Evolutionary conservation across 257 asterid species (phyloP).

Genomic region (Solanum paucissectum): DNA sequence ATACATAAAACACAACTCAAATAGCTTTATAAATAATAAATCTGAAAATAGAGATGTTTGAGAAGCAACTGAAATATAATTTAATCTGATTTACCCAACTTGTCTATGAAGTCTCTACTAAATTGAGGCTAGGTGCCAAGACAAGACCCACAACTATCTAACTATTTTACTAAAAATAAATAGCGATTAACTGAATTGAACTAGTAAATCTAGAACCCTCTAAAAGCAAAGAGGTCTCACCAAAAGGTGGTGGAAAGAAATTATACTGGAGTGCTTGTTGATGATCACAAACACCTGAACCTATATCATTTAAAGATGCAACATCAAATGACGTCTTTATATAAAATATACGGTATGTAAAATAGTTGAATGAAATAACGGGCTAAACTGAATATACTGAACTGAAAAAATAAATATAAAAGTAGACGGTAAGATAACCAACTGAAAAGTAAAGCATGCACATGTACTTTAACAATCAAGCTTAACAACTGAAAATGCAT

Average conservation of each 20-base stretch:
- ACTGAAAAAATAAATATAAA: too few relatives aligned
- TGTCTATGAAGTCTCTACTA: background rate
- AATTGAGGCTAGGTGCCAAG: too few relatives aligned
- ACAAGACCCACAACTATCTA: too few relatives aligned
- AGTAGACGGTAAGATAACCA: background rate
- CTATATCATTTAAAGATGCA: background rate
- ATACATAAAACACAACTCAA: too few relatives aligned
- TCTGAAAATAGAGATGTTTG: background rate
- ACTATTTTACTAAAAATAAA: too few relatives aligned
- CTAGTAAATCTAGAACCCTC: too few relatives aligned
- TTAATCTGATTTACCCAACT: background rate
- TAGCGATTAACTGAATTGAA: too few relatives aligned
- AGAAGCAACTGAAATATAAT: background rate
- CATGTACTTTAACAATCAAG: background rate
- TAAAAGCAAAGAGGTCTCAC: background rate
- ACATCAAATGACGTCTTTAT: background rate
- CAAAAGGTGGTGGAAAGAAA: background rate
- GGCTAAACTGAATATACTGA: background rate
- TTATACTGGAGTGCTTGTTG: fast-evolving
- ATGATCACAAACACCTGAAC: too few relatives aligned
- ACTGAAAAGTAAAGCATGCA: background rate
- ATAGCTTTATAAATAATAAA: too few relatives aligned
- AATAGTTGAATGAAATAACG: background rate
- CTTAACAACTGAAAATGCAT: background rate
- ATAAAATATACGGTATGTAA: background rate